These are phyloP conservation scores for Begonia peltatifolia DNA, from an alignment of 306 rosid genomes.

Conservation along the genomic window DNA sequence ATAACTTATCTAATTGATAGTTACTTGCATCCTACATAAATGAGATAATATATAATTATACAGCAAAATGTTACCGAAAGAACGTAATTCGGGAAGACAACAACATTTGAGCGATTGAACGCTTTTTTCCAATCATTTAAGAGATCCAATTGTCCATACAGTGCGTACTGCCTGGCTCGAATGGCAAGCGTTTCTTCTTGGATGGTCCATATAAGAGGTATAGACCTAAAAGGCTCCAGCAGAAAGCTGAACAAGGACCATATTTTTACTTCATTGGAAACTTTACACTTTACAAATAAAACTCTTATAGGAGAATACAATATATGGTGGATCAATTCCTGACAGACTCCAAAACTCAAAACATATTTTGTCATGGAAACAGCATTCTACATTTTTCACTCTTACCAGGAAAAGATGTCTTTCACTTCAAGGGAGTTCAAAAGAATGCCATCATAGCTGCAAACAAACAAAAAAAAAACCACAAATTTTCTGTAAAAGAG, in stretches of 20 bases:
- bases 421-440: constrained; percentile 64
- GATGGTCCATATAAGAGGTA: constrained; percentile 81
- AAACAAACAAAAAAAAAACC: constrained; percentile 4
- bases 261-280: neutral
- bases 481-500: no score
- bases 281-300: no score
- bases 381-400: neutral
- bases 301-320: no score
- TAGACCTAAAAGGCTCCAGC: constrained; percentile 94
- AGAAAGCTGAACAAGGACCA: constrained; percentile 71
- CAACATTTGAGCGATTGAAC: constrained; percentile 84
- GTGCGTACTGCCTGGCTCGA: constrained; percentile 49
- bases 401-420: constrained; percentile 81
- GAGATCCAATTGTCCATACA: constrained; percentile 37
- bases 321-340: no score
- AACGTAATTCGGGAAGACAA: constrained; percentile 82
- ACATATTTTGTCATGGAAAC: no score
- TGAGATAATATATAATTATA: neutral
- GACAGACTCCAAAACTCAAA: no score
- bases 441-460: constrained; percentile 83
- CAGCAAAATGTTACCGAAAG: constrained; percentile 57
- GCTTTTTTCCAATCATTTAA: constrained; percentile 78
- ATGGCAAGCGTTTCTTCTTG: constrained; percentile 65
- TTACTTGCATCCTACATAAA: no score
- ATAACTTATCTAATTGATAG: no score